Conservation (phyloP, 345 rosid genomes). For the Aegle marmelos region DNA sequence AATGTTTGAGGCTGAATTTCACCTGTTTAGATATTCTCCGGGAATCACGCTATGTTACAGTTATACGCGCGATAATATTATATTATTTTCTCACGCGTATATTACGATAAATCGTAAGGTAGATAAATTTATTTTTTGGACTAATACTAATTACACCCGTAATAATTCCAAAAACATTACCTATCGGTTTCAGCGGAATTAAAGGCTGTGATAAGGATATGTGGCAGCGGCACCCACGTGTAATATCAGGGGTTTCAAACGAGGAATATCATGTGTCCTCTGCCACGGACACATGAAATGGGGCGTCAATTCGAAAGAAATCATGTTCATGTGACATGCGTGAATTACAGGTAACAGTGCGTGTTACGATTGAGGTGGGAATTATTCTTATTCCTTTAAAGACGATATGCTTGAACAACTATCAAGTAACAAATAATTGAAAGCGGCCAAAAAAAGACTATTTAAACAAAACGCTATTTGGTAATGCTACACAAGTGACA, state of each 20-base stretch:
- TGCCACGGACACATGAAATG: neutral
- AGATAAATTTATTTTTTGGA: no score
- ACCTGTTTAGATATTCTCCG: no score
- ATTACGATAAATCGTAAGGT: no score
- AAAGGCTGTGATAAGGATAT: no score
- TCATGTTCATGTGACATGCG: neutral
- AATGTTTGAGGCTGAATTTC: no score
- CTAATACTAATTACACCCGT: no score
- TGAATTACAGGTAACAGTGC: neutral
- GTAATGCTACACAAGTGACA: constrained; percentile 15
- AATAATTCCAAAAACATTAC: no score
- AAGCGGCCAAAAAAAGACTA: neutral
- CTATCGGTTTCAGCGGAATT: no score
- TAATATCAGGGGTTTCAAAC: no score
- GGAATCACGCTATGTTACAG: no score
- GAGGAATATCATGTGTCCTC: rapidly evolving
- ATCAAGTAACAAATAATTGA: neutral
- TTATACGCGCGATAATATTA: no score
- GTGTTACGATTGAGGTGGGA: neutral
- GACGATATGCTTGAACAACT: neutral
- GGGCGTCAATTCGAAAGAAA: neutral
- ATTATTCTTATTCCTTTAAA: neutral
- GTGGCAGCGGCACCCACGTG: neutral
- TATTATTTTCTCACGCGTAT: no score
- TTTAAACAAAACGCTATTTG: neutral